Evolutionary conservation across 176 grass and related monocot genomes (phyloP).

Genomic region (Oryza coarctata): DNA sequence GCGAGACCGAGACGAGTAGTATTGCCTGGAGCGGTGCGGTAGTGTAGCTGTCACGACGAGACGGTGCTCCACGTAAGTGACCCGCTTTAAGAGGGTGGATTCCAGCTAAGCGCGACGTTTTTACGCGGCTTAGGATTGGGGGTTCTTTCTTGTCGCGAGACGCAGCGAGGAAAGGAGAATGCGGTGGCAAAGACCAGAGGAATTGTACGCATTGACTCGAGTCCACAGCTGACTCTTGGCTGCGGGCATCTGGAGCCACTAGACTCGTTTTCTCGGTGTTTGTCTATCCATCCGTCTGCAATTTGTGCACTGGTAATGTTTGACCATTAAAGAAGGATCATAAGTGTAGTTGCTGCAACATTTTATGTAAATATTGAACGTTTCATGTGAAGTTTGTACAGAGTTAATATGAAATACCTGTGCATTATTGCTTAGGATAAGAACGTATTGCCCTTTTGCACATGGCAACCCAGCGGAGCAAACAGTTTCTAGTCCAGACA

Average conservation of each 20-base stretch:
- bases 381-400: not conserved
- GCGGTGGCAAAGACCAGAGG: not conserved
- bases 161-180: not conserved
- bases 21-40: not conserved
- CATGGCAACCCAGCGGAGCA: not conserved
- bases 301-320: not conserved
- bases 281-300: not conserved
- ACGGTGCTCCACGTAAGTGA: slow-evolving; percentile 24
- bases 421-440: not conserved
- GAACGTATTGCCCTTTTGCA: not conserved
- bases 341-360: not conserved
- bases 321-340: not conserved
- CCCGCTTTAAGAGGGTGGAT: not conserved
- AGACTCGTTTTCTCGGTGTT: not conserved
- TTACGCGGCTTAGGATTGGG: not conserved
- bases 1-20: not conserved
- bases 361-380: not conserved
- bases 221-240: not conserved
- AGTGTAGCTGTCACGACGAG: not conserved
- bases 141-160: not conserved
- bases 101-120: slow-evolving; percentile 32
- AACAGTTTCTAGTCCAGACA: not conserved
- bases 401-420: not conserved
- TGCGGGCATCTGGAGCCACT: not conserved
- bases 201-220: not conserved